Base-by-base conservation (phyloP, 2,329 filamentous ascomycete species). In the Aspergillus costaricaensis region DNA sequence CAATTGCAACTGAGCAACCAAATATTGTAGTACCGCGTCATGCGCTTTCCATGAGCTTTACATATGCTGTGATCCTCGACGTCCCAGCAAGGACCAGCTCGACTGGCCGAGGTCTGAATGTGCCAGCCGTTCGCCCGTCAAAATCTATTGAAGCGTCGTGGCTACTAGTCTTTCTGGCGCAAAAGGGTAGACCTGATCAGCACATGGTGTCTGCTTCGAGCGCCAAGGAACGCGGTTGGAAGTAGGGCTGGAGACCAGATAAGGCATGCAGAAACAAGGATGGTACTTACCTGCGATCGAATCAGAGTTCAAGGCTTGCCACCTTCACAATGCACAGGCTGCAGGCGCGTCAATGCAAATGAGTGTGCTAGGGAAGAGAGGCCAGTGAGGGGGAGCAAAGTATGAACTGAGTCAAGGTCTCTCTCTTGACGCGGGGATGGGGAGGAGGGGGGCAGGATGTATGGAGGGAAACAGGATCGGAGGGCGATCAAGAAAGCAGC, bases 11-110 rank as follows among this genome's bases (percentile, higher is more conserved):
- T 52, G 44, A 48, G 58, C 53, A 36, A 47, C 58, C 54, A 56
- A 38, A 55, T 19, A 48, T 54, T 21, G 54, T 39, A 48, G 54
- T 36, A 12, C 43, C 51, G 41, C 43, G 39, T 58, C 48, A 62
- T 58, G 49, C 44, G 55, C 49, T 54, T 50, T 59, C 57, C 56
- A 58, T 57, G 56, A 57, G 57, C 56, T 54, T 21, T 51, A 57
- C 56, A 55, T 59, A 59, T 44, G 53, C 27, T 36, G 49, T 39
- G 54, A 32, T 50, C 27, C 47, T 30, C 43, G 39, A 47, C 36
- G 17, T n/a, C 4, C 44, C 21, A 57, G 50, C 7, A 57, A 41
- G n/a, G 23, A 23, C 44, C 15, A 17, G 59, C 44, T 17, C 41
- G 21, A 30, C 56, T 27, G n/a, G 21, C 32, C 32, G 21, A 55